Conservation (phyloP, 768 basidiomycete genomes). For the Nevesoporus exiguus region DNA sequence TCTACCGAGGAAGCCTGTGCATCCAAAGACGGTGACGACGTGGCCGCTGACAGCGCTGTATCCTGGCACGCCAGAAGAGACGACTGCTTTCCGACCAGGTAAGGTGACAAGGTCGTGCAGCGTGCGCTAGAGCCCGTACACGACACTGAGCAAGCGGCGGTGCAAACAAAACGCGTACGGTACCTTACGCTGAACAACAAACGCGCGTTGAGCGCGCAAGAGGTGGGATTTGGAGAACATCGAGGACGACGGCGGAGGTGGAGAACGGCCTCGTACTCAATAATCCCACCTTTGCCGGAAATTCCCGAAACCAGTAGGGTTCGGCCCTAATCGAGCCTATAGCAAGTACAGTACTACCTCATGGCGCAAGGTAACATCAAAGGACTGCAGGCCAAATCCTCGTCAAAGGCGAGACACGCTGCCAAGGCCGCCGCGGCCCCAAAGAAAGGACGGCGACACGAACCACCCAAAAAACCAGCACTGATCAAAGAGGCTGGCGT, state of each 20-base stretch:
- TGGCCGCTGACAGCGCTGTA: slow-evolving; percentile 89
- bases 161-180: neutral
- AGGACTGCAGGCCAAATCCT: slow-evolving; percentile 56
- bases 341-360: neutral
- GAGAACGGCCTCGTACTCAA: neutral
- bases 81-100: slow-evolving; percentile 58
- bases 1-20: slow-evolving; percentile 91
- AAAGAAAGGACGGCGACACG: slow-evolving; percentile 76
- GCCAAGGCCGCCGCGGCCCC: slow-evolving; percentile 64
- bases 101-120: slow-evolving; percentile 69
- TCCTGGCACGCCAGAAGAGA: slow-evolving; percentile 75
- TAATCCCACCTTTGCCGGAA: slow-evolving; percentile 19
- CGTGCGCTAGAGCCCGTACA: slow-evolving; percentile 48
- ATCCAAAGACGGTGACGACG: slow-evolving; percentile 94
- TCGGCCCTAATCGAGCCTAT: no score
- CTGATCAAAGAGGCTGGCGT: slow-evolving; percentile 73
- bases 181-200: slow-evolving; percentile 48
- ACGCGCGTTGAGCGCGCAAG: slow-evolving; percentile 51
- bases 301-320: slow-evolving; percentile 15
- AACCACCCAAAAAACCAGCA: slow-evolving; percentile 77
- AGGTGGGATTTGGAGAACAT: slow-evolving; percentile 46
- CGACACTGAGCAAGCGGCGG: neutral
- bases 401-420: slow-evolving; percentile 49
- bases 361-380: slow-evolving; percentile 89
- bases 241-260: slow-evolving; percentile 20